Conservation (phyloP, 139 green algal species). For the Picochlorum sp. region DNA sequence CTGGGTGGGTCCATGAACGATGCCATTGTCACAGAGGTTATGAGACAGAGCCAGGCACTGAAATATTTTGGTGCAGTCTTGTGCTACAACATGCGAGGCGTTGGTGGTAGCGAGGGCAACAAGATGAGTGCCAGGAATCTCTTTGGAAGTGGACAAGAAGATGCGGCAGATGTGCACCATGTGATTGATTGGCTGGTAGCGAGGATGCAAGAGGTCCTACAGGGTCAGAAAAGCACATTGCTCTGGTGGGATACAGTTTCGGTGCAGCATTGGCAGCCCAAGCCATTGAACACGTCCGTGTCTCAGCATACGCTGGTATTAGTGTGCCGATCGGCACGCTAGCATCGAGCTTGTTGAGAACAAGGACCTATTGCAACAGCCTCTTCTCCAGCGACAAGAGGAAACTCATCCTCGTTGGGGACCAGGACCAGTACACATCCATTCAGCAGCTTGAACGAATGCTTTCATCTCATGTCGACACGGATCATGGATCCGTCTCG, state of each 20-base stretch:
- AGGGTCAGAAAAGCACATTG: constrained; percentile 5
- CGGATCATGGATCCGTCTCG: not conserved
- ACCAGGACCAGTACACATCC: constrained; percentile 25
- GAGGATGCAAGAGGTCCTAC: not conserved
- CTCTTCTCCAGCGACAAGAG: constrained; percentile 11
- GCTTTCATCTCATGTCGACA: not conserved
- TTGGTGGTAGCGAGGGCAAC: too few species aligned
- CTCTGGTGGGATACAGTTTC: constrained; percentile 23
- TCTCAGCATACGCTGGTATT: constrained; percentile 19
- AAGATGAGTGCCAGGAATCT: too few species aligned
- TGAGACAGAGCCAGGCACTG: constrained; percentile 8
- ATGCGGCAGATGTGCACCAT: not conserved
- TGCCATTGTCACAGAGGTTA: constrained; percentile 21
- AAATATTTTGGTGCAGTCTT: not conserved
- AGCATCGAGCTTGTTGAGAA: constrained; percentile 15
- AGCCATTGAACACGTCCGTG: constrained; percentile 10
- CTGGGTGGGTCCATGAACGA: constrained; percentile 27
- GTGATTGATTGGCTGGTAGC: not conserved
- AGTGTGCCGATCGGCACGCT: constrained; percentile 19
- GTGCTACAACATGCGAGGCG: too few species aligned
- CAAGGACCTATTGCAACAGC: constrained; percentile 11
- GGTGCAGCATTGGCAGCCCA: constrained; percentile 28
- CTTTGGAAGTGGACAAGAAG: too few species aligned
- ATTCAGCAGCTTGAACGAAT: not conserved
- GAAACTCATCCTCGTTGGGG: constrained; percentile 18